Conservation (phyloP, 139 green algal species). For the Pycnococcus provasolii region DNA sequence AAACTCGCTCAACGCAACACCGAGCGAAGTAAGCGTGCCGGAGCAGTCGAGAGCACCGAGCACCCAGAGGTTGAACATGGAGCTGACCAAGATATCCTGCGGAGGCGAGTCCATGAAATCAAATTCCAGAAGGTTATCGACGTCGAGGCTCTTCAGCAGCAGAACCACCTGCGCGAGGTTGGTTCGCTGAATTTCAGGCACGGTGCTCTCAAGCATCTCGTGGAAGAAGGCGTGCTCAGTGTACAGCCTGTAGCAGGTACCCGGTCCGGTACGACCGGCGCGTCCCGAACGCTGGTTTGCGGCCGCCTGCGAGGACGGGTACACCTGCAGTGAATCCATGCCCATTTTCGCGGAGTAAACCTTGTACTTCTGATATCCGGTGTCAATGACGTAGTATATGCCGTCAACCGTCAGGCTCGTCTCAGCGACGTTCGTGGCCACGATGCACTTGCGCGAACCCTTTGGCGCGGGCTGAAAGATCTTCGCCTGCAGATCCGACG, state of each 20-base stretch:
- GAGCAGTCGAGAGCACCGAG: slow-evolving; percentile 87
- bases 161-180: slow-evolving; percentile 40
- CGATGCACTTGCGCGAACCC: slow-evolving; percentile 77
- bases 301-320: slow-evolving; percentile 81
- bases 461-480: slow-evolving; percentile 89
- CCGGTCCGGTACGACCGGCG: slow-evolving; percentile 80
- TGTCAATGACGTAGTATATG: slow-evolving; percentile 92
- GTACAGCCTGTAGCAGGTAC: slow-evolving; percentile 85
- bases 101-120: slow-evolving; percentile 99
- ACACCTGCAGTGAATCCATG: slow-evolving; percentile 89
- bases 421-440: slow-evolving; percentile 97
- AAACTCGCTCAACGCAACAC: slow-evolving; percentile 98
- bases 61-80: slow-evolving; percentile 93
- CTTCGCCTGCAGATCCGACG: slow-evolving; percentile 62
- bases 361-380: slow-evolving; percentile 83
- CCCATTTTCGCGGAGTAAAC: slow-evolving; percentile 97
- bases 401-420: slow-evolving; percentile 93
- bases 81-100: slow-evolving; percentile 41
- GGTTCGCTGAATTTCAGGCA: slow-evolving; percentile 45
- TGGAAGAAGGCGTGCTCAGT: slow-evolving; percentile 73
- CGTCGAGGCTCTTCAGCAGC: slow-evolving; percentile 70
- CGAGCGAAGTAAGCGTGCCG: slow-evolving; percentile 88
- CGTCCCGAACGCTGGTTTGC: slow-evolving; percentile 72
- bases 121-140: slow-evolving; percentile 95
- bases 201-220: slow-evolving; percentile 44